A percentile compares a stretch with the other conserved stretches of the same genome.
phyloP scores from a whole-genome alignment of 345 rosid species.

The Eucalyptus pumila region DNA sequence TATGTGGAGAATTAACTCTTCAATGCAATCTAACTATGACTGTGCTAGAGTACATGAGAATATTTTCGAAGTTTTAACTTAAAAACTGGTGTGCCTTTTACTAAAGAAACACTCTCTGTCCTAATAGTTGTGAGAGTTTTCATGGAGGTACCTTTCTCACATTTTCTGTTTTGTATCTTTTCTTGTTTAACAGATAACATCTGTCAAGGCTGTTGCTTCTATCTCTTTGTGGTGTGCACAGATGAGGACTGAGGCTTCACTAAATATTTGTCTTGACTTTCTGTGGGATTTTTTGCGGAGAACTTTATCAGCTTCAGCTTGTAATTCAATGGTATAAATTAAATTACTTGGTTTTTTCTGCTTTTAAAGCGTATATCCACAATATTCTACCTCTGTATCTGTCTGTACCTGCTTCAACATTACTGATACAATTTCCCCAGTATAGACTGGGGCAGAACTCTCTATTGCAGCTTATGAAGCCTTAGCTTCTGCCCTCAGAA shows the following conservation, averaged over 20 bases:
- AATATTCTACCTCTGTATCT: not conserved
- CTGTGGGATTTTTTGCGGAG: conserved; percentile 59
- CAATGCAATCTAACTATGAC: not conserved
- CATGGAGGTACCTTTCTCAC: not conserved
- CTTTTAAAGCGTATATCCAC: not conserved
- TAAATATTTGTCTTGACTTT: conserved; percentile 32
- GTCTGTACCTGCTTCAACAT: not conserved
- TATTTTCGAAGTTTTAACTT: not conserved
- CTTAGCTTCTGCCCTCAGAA: conserved; percentile 39
- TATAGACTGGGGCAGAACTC: conserved; percentile 68
- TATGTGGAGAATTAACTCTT: not conserved
- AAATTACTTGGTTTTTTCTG: not conserved
- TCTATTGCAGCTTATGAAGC: conserved; percentile 75
- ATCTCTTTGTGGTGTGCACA: conserved; percentile 43
- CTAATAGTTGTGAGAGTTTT: not conserved
- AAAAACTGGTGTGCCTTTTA: not conserved
- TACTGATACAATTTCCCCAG: not conserved
- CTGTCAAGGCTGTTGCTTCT: conserved; percentile 49
- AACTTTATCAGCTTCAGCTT: conserved; percentile 30
- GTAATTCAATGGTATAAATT: conserved; percentile 51
- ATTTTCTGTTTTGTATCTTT: not conserved
- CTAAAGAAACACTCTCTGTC: not conserved
- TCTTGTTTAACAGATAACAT: conserved; percentile 29
- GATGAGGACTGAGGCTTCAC: conserved; percentile 20
- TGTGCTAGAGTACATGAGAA: not conserved